Evolutionary conservation across 2,329 filamentous ascomycete genomes (phyloP).

Genomic region (Fusarium subtropicale): DNA sequence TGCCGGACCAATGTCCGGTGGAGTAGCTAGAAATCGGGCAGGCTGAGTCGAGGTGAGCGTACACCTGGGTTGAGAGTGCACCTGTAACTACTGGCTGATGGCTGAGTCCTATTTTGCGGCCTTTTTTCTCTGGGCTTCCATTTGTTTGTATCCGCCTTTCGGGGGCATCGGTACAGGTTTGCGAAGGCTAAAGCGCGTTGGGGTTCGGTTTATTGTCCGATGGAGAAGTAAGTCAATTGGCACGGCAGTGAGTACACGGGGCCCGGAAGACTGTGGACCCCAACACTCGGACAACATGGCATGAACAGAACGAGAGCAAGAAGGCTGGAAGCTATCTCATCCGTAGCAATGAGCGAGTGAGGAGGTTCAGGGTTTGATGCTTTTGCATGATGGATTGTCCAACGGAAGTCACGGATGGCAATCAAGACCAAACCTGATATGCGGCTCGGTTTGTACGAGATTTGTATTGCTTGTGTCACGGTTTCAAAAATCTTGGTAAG

Average conservation of each 20-base stretch:
- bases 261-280: conserved; percentile 36
- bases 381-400: conserved; percentile 6
- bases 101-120: conserved; percentile 36
- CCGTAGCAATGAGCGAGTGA: not conserved
- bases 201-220: conserved; percentile 48
- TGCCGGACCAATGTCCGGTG: conserved; percentile 45
- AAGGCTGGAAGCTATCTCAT: conserved; percentile 31
- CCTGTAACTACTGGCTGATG: conserved; percentile 25
- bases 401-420: conserved; percentile 21
- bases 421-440: conserved; percentile 12
- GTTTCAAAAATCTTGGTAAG: conserved; percentile 44
- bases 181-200: conserved; percentile 41
- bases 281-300: conserved; percentile 39
- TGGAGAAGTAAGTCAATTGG: conserved; percentile 46
- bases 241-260: conserved; percentile 46
- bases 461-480: conserved; percentile 44
- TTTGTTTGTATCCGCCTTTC: conserved; percentile 33
- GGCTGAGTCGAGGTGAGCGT: conserved; percentile 30
- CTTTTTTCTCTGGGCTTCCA: conserved; percentile 42
- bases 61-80: conserved; percentile 30
- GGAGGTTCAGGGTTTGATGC: not conserved
- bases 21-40: conserved; percentile 15
- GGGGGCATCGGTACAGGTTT: conserved; percentile 41
- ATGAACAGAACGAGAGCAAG: conserved; percentile 18
- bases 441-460: conserved; percentile 40